Base-by-base conservation (phyloP, 352 stramenopile species). In the Pythium aquatile region DNA sequence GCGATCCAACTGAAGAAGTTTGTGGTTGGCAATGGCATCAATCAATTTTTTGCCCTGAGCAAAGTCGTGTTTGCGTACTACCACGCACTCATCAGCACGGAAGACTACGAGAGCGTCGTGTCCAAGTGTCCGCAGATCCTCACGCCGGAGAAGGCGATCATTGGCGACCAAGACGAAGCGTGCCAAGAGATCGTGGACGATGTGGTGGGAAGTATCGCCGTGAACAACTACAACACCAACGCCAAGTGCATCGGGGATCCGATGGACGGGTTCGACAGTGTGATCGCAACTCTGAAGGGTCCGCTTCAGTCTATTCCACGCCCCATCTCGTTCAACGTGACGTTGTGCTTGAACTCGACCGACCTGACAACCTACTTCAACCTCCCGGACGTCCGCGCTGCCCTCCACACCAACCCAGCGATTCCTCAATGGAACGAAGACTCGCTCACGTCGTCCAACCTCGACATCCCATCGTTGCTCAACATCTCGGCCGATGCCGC, bases 1-100 rank as follows among this genome's bases (percentile, higher is more conserved):
- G 63, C 55, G 14, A 85, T 96, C 63, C 82, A 90, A 26, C 68
- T 98, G 20, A 90, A 90, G 70, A 96, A 95, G 56, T 95, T 97
- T 60, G 90, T 88, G 5, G 85, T 97, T 40, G 77, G 79, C 32
- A 83, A 87, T 20, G 81, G 81, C 29, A 69, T 81, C 26, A 78
- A 84, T 67, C 72, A 78, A 54, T 74, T 69, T 28, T 39, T 32
- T 3, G 30, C 29, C 9, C 61, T 78, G 4, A 75, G 74, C 13
- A 55, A 71, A n/a, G 47, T 82, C 11, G 33, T 75, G n/a, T 84
- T 80, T 47, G 75, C 76, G 58, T 85, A 88, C 62, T 79, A 74
- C 42, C 80, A 88, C 42, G 76, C 76, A 11, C 42, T 87, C 10
- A 60, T 88, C 16, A 69, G 61, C 40, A 76, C 71, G 8, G 72